These are phyloP conservation scores for Lathyrus aphaca DNA, from an alignment of 306 rosid genomes.

Conservation along the genomic window DNA sequence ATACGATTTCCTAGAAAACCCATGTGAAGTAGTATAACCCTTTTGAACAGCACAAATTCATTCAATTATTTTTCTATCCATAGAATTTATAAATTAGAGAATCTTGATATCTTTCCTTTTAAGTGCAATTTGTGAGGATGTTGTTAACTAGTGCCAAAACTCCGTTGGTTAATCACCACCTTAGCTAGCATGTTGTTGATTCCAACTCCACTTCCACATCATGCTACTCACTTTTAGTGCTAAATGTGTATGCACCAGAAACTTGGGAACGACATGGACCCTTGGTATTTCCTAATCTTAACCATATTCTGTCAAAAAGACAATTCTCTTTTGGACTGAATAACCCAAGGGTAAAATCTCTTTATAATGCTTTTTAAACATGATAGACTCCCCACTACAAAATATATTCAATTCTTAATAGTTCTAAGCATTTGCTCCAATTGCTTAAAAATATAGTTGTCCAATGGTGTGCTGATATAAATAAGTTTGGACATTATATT, in stretches of 20 bases:
- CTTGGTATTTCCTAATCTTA: conserved; percentile 22
- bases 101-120: conserved; percentile 43
- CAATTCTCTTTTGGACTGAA: not conserved
- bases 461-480: not conserved
- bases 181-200: conserved; percentile 35
- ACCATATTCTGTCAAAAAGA: conserved; percentile 11
- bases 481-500: too few relatives aligned
- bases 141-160: conserved; percentile 37
- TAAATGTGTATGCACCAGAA: conserved; percentile 25
- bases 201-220: conserved; percentile 40
- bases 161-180: conserved; percentile 38
- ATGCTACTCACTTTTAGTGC: conserved; percentile 10
- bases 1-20: conserved; percentile 19
- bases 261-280: conserved; percentile 32
- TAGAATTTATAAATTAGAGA: conserved; percentile 29
- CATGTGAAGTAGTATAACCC: conserved; percentile 21
- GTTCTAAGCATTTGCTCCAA: not conserved
- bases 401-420: not conserved
- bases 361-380: not conserved
- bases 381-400: not conserved
- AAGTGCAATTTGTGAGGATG: conserved; percentile 53
- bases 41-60: conserved; percentile 28
- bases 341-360: not conserved
- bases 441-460: not conserved
- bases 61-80: conserved; percentile 39